Evolutionary conservation across 768 basidiomycete species (phyloP).

Genomic region (Lentinula edodes): DNA sequence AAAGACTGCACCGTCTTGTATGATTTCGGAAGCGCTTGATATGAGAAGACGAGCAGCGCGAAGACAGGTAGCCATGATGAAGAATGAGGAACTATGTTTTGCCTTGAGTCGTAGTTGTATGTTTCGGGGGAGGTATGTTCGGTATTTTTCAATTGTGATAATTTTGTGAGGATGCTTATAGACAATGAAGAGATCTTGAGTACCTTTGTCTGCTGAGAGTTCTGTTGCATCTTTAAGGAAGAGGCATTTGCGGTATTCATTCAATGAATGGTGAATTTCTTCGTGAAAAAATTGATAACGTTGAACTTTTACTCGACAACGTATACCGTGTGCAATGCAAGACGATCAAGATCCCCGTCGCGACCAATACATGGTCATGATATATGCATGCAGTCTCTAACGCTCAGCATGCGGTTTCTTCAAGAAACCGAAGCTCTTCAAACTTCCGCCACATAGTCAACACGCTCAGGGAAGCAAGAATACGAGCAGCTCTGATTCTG

Average conservation of each 20-base stretch:
- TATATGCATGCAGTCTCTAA: neutral
- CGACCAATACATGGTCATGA: neutral
- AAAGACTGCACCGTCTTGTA: slow-evolving; percentile 4
- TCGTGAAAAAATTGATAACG: neutral
- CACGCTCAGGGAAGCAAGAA: neutral
- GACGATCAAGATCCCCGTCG: neutral
- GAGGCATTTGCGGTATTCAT: neutral
- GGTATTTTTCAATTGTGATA: neutral
- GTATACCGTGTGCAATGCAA: neutral
- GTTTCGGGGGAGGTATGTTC: slow-evolving; percentile 1
- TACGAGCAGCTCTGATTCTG: neutral
- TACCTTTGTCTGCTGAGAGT: neutral
- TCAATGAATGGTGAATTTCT: neutral
- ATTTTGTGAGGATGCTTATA: neutral
- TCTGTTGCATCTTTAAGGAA: neutral
- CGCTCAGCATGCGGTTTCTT: neutral
- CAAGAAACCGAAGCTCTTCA: neutral
- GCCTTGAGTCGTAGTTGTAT: neutral
- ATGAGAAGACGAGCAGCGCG: slow-evolving; percentile 1
- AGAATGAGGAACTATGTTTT: neutral
- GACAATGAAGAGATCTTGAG: neutral
- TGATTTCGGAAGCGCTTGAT: neutral
- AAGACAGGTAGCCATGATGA: neutral
- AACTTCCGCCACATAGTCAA: no score
- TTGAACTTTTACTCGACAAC: neutral